Percentiles rank a stretch among this genome's conserved stretches.
Evolutionary conservation across 176 grass and related monocot genomes (phyloP).

Genomic region (Triticum monococcum): DNA sequence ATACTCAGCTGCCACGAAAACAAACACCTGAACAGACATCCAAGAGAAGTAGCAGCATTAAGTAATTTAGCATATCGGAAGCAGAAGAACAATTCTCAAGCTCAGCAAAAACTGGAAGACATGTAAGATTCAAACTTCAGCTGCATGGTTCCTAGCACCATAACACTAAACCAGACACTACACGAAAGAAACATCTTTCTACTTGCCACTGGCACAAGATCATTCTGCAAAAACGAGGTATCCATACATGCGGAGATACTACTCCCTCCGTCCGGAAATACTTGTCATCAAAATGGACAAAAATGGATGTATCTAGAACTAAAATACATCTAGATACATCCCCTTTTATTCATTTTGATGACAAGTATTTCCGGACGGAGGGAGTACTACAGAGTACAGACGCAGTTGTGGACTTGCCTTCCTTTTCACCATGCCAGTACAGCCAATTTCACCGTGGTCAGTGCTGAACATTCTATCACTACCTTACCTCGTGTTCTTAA

Average conservation of each 20-base stretch:
- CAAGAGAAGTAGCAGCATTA: neutral
- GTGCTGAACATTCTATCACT: neutral
- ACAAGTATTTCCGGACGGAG: too few relatives aligned
- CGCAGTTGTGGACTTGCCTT: neutral
- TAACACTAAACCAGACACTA: neutral
- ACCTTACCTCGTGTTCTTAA: neutral
- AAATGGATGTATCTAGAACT: too few relatives aligned
- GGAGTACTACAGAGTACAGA: neutral
- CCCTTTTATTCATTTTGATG: too few relatives aligned
- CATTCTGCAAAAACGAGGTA: neutral
- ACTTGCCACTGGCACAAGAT: neutral
- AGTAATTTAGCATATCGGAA: neutral
- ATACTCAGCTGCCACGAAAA: slow-evolving; percentile 96
- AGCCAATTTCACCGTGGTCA: neutral
- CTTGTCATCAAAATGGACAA: too few relatives aligned
- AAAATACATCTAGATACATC: too few relatives aligned
- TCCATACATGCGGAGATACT: neutral
- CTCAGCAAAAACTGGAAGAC: neutral
- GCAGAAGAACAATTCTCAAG: neutral
- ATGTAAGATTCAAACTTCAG: neutral
- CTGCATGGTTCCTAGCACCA: neutral
- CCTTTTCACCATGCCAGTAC: neutral
- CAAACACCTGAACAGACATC: slow-evolving; percentile 77
- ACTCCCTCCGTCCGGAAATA: too few relatives aligned
- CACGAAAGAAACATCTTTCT: neutral